Base-by-base conservation (phyloP, 2,329 filamentous ascomycete genomes). In the Madurella mycetomatis region DNA sequence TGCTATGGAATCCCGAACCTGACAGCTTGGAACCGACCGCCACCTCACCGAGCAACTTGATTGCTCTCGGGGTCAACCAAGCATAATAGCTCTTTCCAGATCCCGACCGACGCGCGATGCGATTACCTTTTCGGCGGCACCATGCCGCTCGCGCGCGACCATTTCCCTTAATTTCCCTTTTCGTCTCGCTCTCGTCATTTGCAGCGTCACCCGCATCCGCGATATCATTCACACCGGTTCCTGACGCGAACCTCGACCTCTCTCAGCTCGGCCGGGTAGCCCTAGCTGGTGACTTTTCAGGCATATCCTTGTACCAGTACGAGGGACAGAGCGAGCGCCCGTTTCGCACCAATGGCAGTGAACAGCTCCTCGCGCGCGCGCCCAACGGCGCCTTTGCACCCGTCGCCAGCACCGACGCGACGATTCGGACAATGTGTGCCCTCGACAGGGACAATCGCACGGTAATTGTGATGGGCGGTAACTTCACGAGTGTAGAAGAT, bases 281-380 rank as follows among this genome's bases (percentile, higher is more conserved):
- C 51, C 79, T 99, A 55, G 87, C 85, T 1, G 94, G 94, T 64
- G 86, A 96, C 72, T 99, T 96, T 69, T 84, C 89, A 65, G 90
- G 91, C 51, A 88, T 97, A 64, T 96, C 94, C 12, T 76, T 96
- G 40, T 97, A 94, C 74, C 78, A 92, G 67, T 97, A 85, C 65
- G 78, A 87, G 65, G 89, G 87, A 59, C 92, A 99, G 69, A 85
- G 78, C 55, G 83, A 92, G 70, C 76, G 78, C 57, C 73, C 80
- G 15, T 81, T 83, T 64, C 84, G 74, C 64, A 82, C 80, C 55
- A 91, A 95, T 76, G 90, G 88, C 67, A 90, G 86, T 65, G 84
- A 92, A 66, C 87, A 89, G 16, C 81, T 99, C 41, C 80, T 96
- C 51, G 83, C 87, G 17, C 84, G 86, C 49, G 83, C 95, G 61